A percentile compares a stretch with the other conserved stretches of the same genome.
Conservation (phyloP, 192 early-diverging fungal species). For the Kappamyces sp. region DNA sequence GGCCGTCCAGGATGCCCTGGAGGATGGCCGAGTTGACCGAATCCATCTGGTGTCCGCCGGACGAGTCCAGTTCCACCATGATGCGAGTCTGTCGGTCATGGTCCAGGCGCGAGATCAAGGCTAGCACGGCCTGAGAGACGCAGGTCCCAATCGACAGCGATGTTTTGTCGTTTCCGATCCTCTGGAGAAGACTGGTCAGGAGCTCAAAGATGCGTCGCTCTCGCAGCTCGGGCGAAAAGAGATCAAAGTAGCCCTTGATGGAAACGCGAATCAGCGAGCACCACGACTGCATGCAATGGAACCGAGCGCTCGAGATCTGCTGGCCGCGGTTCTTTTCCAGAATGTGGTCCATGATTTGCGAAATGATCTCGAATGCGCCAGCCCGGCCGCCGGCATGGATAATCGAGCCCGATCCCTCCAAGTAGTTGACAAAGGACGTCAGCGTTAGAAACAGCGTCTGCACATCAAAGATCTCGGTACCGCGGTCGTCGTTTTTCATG, state of each 20-base stretch:
- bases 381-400: conserved; percentile 34
- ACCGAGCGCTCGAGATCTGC: conserved; percentile 62
- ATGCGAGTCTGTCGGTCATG: conserved; percentile 49
- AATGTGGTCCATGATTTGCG: conserved; percentile 54
- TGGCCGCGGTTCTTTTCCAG: conserved; percentile 68
- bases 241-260: conserved; percentile 57
- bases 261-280: conserved; percentile 70
- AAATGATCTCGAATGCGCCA: conserved; percentile 48
- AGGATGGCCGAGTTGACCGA: conserved; percentile 31
- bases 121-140: conserved; percentile 52
- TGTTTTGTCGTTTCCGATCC: conserved; percentile 38
- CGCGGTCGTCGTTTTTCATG: conserved; percentile 24
- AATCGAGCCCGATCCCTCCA: background rate
- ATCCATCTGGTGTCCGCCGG: conserved; percentile 27
- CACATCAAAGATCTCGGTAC: conserved; percentile 59
- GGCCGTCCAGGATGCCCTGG: conserved; percentile 53
- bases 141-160: conserved; percentile 42
- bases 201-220: conserved; percentile 62
- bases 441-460: conserved; percentile 60
- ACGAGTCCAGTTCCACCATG: conserved; percentile 37
- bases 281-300: conserved; percentile 75
- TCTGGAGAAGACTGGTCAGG: conserved; percentile 58
- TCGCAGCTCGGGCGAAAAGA: conserved; percentile 55
- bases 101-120: conserved; percentile 50
- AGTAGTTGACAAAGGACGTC: conserved; percentile 11